phyloP scores from a whole-genome alignment of 2,329 filamentous ascomycete species.

The Huntiella savannae region DNA sequence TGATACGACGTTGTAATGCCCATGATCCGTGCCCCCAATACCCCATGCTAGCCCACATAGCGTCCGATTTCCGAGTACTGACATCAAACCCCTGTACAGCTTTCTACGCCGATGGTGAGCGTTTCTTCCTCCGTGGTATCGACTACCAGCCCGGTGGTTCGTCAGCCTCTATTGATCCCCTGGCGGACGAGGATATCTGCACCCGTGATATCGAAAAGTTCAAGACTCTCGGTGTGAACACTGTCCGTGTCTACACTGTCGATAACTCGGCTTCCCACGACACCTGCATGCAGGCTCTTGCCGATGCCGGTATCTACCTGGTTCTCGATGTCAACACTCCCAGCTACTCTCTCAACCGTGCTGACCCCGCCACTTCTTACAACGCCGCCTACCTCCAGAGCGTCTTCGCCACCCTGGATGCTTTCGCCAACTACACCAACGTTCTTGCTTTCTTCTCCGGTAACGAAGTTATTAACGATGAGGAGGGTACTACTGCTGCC shows the following conservation, averaged over 20 bases:
- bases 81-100: constrained; percentile 20
- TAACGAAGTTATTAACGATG: constrained; percentile 61
- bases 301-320: constrained; percentile 76
- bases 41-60: no score
- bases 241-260: constrained; percentile 77
- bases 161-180: constrained; percentile 45
- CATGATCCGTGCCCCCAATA: no score
- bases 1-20: no score
- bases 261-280: constrained; percentile 73
- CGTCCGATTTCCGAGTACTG: no score
- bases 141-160: constrained; percentile 46
- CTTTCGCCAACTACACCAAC: constrained; percentile 67
- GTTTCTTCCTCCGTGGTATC: constrained; percentile 41
- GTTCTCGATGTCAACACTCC: constrained; percentile 84
- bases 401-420: constrained; percentile 75
- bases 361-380: constrained; percentile 50
- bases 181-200: constrained; percentile 52
- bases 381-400: constrained; percentile 69
- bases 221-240: constrained; percentile 74
- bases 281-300: constrained; percentile 64
- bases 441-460: constrained; percentile 72
- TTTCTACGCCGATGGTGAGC: constrained; percentile 32
- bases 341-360: constrained; percentile 71
- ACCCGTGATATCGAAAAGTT: constrained; percentile 65
- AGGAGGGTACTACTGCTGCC: constrained; percentile 39